Conservation (phyloP, 192 early-diverging fungal species). For the Piromyces finnis region DNA sequence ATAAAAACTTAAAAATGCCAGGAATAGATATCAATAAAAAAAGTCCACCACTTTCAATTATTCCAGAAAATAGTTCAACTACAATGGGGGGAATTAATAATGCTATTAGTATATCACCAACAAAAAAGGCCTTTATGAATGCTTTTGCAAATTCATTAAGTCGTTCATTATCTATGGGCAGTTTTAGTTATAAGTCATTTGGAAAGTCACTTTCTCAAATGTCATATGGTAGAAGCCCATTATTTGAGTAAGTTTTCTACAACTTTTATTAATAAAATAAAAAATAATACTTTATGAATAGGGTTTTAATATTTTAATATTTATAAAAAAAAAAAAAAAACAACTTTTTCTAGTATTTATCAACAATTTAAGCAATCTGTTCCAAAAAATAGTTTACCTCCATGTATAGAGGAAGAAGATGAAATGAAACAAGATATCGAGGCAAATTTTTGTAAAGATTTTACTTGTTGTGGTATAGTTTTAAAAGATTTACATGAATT, state of each 20-base stretch:
- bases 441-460: constrained; percentile 85
- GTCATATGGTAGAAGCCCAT: not conserved
- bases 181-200: not conserved
- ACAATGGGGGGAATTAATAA: not conserved
- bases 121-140: not conserved
- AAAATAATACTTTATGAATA: no score
- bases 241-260: not conserved
- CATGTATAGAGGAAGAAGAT: not conserved
- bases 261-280: no score
- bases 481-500: constrained; percentile 85
- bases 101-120: not conserved
- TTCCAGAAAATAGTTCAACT: not conserved
- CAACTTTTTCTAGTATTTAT: not conserved
- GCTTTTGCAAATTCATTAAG: not conserved
- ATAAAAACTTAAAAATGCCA: not conserved
- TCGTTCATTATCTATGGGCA: not conserved
- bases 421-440: constrained; percentile 51
- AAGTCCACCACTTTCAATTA: not conserved
- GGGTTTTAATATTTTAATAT: no score
- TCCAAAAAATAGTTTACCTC: not conserved
- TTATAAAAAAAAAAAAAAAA: no score
- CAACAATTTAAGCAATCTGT: not conserved
- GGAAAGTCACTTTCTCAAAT: not conserved
- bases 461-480: constrained; percentile 78
- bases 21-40: not conserved